Evolutionary conservation across 805 yeast species (phyloP).

Genomic region (Monosporozyma unispora): DNA sequence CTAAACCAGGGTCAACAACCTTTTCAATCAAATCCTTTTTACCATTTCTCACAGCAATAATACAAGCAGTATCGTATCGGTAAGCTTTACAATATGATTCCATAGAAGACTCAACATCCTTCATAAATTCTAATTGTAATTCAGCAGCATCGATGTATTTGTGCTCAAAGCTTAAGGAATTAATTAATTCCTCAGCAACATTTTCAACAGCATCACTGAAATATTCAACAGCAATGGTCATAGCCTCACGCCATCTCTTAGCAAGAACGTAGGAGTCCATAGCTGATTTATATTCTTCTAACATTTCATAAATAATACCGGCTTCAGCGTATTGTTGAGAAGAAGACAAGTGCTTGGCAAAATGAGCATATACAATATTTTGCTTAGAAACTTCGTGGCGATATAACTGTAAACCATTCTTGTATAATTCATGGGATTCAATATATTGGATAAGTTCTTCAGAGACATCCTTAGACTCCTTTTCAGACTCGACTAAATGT

Average conservation of each 20-base stretch:
- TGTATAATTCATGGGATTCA: conserved; percentile 58
- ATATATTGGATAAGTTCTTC: conserved; percentile 63
- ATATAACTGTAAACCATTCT: conserved; percentile 55
- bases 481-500: conserved; percentile 46
- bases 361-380: conserved; percentile 44
- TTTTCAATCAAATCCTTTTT: conserved; percentile 40
- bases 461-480: conserved; percentile 29
- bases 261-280: conserved; percentile 60
- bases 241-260: conserved; percentile 79
- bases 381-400: conserved; percentile 48
- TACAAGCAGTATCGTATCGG: conserved; percentile 64
- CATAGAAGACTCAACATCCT: conserved; percentile 54
- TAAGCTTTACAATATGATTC: conserved; percentile 65
- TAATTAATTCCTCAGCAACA: conserved; percentile 52
- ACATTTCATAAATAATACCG: conserved; percentile 65
- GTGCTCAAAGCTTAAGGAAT: conserved; percentile 55
- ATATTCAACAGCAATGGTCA: conserved; percentile 44
- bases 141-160: conserved; percentile 74
- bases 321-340: conserved; percentile 61
- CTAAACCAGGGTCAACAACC: conserved; percentile 62
- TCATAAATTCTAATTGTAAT: conserved; percentile 54
- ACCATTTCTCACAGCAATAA: conserved; percentile 44
- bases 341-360: conserved; percentile 53
- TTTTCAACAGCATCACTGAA: conserved; percentile 34
- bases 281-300: conserved; percentile 50